Conservation (phyloP, 495 filamentous ascomycete genomes). For the Penicillium alfredii region DNA sequence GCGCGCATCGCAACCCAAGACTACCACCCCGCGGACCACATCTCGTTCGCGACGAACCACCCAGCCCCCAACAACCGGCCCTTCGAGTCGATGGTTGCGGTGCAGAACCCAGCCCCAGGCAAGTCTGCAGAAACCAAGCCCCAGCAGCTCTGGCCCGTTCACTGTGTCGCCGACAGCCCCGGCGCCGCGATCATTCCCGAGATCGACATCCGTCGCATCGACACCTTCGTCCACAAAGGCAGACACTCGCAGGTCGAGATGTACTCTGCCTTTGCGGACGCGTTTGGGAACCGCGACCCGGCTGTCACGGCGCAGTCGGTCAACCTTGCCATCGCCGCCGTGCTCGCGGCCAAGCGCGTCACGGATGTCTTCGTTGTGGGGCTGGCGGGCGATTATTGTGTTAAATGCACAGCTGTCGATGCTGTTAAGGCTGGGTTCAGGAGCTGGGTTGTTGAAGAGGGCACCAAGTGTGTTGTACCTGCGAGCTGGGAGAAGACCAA, state of each 20-base stretch:
- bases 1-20: slow-evolving; percentile 80
- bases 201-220: slow-evolving; percentile 53
- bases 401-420: slow-evolving; percentile 73
- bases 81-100: slow-evolving; percentile 55
- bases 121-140: slow-evolving; percentile 57
- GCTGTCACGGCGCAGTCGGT: slow-evolving; percentile 36
- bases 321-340: slow-evolving; percentile 52
- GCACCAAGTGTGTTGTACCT: slow-evolving; percentile 61
- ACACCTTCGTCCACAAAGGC: slow-evolving; percentile 72
- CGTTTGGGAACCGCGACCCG: slow-evolving; percentile 52
- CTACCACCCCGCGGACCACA: slow-evolving; percentile 77
- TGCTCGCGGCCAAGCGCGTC: slow-evolving; percentile 52
- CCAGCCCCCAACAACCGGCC: slow-evolving; percentile 55
- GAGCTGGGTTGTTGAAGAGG: slow-evolving; percentile 74
- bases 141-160: slow-evolving; percentile 79
- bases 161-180: slow-evolving; percentile 71
- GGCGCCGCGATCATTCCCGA: slow-evolving; percentile 75
- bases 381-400: slow-evolving; percentile 85
- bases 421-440: slow-evolving; percentile 68
- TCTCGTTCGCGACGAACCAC: slow-evolving; percentile 88
- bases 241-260: slow-evolving; percentile 69
- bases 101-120: slow-evolving; percentile 57
- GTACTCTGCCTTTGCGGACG: slow-evolving; percentile 83
- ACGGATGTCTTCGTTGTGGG: slow-evolving; percentile 80
- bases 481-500: slow-evolving; percentile 52